Conservation (phyloP, 768 basidiomycete species). For the Mycena galericulata region DNA sequence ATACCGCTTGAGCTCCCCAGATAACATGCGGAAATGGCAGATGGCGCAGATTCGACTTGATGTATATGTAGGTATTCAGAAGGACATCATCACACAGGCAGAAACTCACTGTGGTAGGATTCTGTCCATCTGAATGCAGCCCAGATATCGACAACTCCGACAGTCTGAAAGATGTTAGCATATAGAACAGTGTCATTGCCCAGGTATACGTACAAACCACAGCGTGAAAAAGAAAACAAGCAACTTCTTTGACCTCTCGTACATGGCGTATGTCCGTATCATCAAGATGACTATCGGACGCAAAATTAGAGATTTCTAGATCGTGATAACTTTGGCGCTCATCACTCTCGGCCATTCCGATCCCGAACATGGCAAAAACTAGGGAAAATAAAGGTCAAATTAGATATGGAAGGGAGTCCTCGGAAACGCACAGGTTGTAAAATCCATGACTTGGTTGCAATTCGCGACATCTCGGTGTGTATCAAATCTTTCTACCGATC, state of each 20-base stretch:
- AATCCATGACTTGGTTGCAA: no score
- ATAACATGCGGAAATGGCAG: neutral
- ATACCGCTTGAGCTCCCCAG: neutral
- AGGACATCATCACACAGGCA: neutral
- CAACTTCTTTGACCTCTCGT: neutral
- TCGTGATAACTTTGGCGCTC: neutral
- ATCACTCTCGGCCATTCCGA: neutral
- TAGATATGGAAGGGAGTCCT: no score
- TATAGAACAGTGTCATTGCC: neutral
- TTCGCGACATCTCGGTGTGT: no score
- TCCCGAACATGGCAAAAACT: neutral
- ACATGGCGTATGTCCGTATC: neutral
- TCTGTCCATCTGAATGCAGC: neutral
- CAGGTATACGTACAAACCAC: neutral
- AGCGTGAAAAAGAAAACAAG: neutral
- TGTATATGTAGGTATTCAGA: no score
- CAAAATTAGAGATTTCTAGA: neutral
- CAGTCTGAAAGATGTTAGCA: neutral
- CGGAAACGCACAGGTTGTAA: no score
- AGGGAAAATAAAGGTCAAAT: no score
- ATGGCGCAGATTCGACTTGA: no score
- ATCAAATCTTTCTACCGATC: neutral
- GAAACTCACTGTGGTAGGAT: neutral
- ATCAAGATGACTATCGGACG: neutral
- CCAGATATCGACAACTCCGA: neutral